Base-by-base conservation (phyloP, 306 rosid species). In the Vigna radiata region DNA sequence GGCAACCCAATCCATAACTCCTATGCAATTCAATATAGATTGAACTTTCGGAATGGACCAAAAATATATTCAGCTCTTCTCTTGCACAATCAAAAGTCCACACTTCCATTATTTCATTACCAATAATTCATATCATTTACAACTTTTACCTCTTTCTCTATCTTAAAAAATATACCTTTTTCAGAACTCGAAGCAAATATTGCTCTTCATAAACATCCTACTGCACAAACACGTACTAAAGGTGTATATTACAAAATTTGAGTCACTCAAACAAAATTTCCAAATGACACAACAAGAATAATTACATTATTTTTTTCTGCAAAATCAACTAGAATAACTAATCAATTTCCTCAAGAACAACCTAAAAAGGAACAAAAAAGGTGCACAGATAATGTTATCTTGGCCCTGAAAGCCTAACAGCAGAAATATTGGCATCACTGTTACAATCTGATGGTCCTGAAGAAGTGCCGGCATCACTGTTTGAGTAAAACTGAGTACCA, bases 341-440 rank as follows among this genome's bases (percentile, higher is more conserved):
- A 55, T 12, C 47, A 14, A 25, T 59, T 73, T 44, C 59, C 46
- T 23, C 21, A 43, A 41, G 6, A 21, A 18, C 13, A 53, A 8
- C n/a, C 31, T 4, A 50, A 25, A 70, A 33, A 11, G 5, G 2
- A 27, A 44, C 15, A 17, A 17, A 29, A 17, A 59, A 74, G 29
- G 31, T 5, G 31, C 16, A 10, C 18, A 33, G 16, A 12, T 37
- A 18, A 4, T 72, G 80, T 17, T 48, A 75, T 81, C 84, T 74
- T 58, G 84, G 80, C 12, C 84, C 80, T 36, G 84, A 81, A 58
- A 74, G 80, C 70, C 53, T 39, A 47, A 58, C 77, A n/a, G 80
- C 77, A 15, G 66, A 75, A 9, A 59, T n/a, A 67, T 16, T 6
- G 15, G 77, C 46, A 16, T 37, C 77, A 47, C 63, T 58, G 7